phyloP scores from a whole-genome alignment of 1,284 basidiomycete species.

The Hymenochaete sp. region DNA sequence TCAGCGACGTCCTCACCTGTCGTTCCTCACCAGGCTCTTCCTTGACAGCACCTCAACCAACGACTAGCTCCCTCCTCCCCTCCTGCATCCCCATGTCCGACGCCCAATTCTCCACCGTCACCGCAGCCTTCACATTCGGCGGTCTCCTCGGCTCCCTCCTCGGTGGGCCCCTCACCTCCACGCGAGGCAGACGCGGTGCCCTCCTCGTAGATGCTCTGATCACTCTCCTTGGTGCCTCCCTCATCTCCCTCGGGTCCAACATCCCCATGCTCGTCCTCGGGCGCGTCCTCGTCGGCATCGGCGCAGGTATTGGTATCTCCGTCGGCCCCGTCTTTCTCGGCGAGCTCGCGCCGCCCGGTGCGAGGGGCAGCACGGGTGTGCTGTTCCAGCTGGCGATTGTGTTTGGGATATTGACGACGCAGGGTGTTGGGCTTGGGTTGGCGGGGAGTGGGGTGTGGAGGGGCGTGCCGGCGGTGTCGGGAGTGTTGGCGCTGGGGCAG shows the following conservation, averaged over 20 bases:
- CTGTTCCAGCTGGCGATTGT: constrained; percentile 86
- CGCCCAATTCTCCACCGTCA: constrained; percentile 69
- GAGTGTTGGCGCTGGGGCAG: constrained; percentile 50
- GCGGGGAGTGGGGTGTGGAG: constrained; percentile 67
- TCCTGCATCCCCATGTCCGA: constrained; percentile 75
- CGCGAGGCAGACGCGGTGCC: constrained; percentile 60
- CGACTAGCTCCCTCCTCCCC: constrained; percentile 31
- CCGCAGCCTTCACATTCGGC: constrained; percentile 81
- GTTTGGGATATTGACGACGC: constrained; percentile 73
- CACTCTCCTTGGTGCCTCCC: constrained; percentile 48
- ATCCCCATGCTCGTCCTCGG: constrained; percentile 54
- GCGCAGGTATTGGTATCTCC: constrained; percentile 78
- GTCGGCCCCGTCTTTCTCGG: constrained; percentile 82
- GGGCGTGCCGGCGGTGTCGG: constrained; percentile 60
- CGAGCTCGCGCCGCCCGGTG: constrained; percentile 67
- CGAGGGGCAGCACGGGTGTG: constrained; percentile 66
- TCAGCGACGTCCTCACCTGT: constrained; percentile 73
- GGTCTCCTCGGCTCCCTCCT: constrained; percentile 71
- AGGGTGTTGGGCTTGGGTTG: constrained; percentile 54
- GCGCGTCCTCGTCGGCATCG: constrained; percentile 69
- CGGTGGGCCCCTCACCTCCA: constrained; percentile 64
- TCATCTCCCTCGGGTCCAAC: constrained; percentile 59
- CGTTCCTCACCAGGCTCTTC: constrained; percentile 22
- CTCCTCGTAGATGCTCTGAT: constrained; percentile 49
- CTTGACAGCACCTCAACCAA: constrained; percentile 17